Percentiles rank a stretch among this genome's conserved stretches.
Evolutionary conservation across 192 early-diverging fungal species (phyloP).

Genomic region (Gryganskiella cystojenkinii): DNA sequence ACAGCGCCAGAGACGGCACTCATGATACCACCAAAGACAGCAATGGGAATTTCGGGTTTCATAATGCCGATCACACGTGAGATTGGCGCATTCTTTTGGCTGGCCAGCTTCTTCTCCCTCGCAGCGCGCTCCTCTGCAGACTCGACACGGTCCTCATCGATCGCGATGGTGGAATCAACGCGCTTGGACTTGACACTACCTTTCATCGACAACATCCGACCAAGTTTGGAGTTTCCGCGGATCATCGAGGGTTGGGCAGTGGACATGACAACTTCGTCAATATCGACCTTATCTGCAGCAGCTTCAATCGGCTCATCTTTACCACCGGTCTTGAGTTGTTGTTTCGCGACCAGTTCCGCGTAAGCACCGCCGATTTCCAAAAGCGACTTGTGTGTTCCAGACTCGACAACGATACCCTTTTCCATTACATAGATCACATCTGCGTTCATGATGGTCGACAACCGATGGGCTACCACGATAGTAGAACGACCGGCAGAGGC

Average conservation of each 20-base stretch:
- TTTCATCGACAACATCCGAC: not conserved
- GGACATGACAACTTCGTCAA: not conserved
- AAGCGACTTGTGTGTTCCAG: constrained; percentile 67
- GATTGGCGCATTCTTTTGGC: constrained; percentile 58
- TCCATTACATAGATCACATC: constrained; percentile 75
- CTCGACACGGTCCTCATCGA: constrained; percentile 9
- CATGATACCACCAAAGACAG: constrained; percentile 65
- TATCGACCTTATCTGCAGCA: not conserved
- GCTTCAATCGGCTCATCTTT: constrained; percentile 17
- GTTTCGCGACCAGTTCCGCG: constrained; percentile 63
- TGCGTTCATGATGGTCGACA: constrained; percentile 78
- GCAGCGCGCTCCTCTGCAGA: constrained; percentile 23
- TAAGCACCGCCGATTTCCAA: constrained; percentile 61
- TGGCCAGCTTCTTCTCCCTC: constrained; percentile 32
- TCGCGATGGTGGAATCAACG: constrained; percentile 9
- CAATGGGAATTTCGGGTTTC: constrained; percentile 58
- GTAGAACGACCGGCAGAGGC: constrained; percentile 68
- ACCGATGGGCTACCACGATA: constrained; percentile 76
- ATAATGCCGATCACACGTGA: constrained; percentile 58
- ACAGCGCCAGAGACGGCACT: constrained; percentile 72
- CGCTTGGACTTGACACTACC: constrained; percentile 10
- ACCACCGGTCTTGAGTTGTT: constrained; percentile 63
- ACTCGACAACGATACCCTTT: constrained; percentile 58
- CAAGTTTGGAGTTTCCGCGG: not conserved
- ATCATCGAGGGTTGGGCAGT: not conserved